phyloP scores from a whole-genome alignment of 306 rosid genomes.

The Nissolia schottii region DNA sequence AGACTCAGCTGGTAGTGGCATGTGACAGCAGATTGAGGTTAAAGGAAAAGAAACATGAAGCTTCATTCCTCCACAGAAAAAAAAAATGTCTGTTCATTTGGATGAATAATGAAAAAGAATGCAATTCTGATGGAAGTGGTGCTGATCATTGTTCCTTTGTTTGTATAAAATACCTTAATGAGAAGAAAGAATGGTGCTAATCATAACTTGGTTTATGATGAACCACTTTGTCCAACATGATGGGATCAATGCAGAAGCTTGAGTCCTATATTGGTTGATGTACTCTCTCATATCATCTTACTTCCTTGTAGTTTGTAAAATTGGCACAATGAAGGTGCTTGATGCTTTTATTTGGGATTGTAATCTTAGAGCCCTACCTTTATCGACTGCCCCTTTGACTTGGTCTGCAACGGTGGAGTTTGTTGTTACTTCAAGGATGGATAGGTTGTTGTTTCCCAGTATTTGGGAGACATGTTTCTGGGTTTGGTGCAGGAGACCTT shows the following conservation, averaged over 20 bases:
- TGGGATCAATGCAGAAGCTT: not conserved
- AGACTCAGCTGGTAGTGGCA: not conserved
- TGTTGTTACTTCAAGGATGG: not conserved
- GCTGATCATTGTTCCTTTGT: not conserved
- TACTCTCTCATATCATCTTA: not conserved
- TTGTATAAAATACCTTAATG: not conserved
- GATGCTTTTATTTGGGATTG: not conserved
- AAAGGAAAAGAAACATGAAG: not conserved
- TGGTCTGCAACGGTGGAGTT: not conserved
- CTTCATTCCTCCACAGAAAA: not conserved
- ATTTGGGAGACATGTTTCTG: not conserved
- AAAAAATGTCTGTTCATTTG: not conserved
- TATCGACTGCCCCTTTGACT: not conserved
- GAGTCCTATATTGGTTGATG: not conserved
- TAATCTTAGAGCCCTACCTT: not conserved
- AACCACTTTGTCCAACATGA: not conserved
- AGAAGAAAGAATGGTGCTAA: not conserved
- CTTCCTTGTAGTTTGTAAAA: not conserved
- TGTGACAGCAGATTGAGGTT: not conserved
- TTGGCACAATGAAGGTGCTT: not conserved
- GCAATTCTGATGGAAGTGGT: not conserved
- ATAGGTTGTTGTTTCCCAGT: not conserved
- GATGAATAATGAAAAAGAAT: not conserved
- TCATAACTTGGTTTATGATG: not conserved
- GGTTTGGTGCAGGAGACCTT: not conserved